Conservation (phyloP, 345 rosid genomes). For the Pelargonium nanum region DNA sequence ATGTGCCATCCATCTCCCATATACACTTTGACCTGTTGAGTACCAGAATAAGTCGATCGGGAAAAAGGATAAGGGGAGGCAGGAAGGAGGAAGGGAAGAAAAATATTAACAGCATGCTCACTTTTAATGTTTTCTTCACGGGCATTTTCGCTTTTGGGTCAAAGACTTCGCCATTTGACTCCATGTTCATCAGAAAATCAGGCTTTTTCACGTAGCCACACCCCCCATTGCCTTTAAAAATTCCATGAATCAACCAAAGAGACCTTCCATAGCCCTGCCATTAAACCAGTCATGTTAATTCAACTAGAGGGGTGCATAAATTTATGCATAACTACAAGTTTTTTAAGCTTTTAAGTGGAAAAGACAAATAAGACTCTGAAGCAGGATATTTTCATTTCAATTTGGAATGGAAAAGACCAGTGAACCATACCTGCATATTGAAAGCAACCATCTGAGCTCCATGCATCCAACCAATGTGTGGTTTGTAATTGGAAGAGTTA, state of each 20-base stretch:
- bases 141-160: conserved; percentile 33
- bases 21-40: conserved; percentile 43
- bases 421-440: conserved; percentile 66
- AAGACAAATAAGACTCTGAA: no score
- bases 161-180: conserved; percentile 24
- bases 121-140: conserved; percentile 39
- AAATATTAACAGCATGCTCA: conserved; percentile 10
- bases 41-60: background rate
- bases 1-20: conserved; percentile 67
- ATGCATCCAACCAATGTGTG: conserved; percentile 61
- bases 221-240: conserved; percentile 60
- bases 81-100: background rate
- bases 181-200: conserved; percentile 33
- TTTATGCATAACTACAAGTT: background rate
- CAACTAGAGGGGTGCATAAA: background rate
- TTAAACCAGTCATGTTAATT: background rate
- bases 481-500: conserved; percentile 62
- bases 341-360: background rate
- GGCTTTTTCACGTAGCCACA: conserved; percentile 74
- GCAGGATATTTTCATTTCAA: background rate
- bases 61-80: no score
- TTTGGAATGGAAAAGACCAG: background rate
- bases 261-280: conserved; percentile 58
- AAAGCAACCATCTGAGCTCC: conserved; percentile 93
- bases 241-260: conserved; percentile 76